Evolutionary conservation across 495 filamentous ascomycete genomes (phyloP).

Genomic region (Penicillium fimorum): DNA sequence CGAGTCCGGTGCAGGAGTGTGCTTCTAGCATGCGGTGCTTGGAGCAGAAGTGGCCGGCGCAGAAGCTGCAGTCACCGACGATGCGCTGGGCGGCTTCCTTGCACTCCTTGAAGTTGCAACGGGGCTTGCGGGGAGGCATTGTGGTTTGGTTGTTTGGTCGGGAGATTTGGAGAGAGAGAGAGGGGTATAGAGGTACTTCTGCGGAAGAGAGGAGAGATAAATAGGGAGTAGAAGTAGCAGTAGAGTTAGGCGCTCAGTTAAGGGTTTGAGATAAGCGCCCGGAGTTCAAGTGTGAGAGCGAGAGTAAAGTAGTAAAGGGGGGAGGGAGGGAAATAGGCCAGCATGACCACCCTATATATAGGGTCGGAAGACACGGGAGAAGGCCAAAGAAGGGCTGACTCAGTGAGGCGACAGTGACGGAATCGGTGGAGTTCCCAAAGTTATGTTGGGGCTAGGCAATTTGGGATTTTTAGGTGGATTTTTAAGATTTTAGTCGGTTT

Average conservation of each 20-base stretch:
- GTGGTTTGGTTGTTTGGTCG: constrained; percentile 21
- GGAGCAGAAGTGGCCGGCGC: constrained; percentile 87
- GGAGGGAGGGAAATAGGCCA: constrained; percentile 8
- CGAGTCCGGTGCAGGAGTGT: constrained; percentile 89
- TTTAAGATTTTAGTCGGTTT: background rate
- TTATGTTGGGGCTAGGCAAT: constrained; percentile 14
- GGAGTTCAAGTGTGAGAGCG: constrained; percentile 12
- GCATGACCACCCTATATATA: constrained; percentile 7
- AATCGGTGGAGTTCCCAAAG: constrained; percentile 27
- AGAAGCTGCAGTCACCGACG: constrained; percentile 95
- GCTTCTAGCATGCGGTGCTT: constrained; percentile 91
- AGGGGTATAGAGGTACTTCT: constrained; percentile 2
- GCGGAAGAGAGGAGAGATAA: background rate
- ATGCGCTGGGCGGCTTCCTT: constrained; percentile 81
- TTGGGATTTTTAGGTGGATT: background rate
- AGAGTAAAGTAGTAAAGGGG: constrained; percentile 26
- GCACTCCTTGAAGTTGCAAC: constrained; percentile 88
- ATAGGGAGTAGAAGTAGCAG: background rate
- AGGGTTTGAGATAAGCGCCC: constrained; percentile 21
- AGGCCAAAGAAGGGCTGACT: constrained; percentile 26
- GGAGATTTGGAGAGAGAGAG: constrained; percentile 3
- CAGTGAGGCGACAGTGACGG: constrained; percentile 30
- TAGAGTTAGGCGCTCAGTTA: background rate
- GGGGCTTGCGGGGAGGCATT: constrained; percentile 74
- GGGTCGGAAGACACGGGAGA: constrained; percentile 31